Conservation (phyloP, 345 rosid species). For the Raphanus raphanistrum region DNA sequence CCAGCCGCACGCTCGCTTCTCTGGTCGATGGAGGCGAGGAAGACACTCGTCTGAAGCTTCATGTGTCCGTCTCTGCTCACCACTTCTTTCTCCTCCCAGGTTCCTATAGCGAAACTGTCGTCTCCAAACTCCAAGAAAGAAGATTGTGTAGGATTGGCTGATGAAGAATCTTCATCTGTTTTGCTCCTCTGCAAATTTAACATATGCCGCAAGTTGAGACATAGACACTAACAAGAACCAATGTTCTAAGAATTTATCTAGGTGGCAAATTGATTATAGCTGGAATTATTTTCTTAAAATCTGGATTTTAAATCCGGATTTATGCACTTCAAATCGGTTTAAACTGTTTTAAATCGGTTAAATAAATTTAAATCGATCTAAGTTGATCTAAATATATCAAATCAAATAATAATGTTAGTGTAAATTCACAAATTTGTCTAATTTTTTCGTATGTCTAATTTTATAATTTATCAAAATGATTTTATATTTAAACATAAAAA, state of each 20-base stretch:
- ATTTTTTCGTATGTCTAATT: background rate
- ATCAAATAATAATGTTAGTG: background rate
- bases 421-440: background rate
- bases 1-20: conserved; percentile 72
- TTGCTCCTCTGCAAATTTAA: conserved; percentile 43
- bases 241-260: background rate
- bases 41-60: conserved; percentile 58
- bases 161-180: conserved; percentile 45
- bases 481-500: too few relatives aligned
- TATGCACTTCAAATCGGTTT: background rate
- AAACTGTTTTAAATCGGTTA: background rate
- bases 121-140: conserved; percentile 62
- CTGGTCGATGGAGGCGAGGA: conserved; percentile 73
- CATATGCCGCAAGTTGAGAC: background rate
- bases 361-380: background rate
- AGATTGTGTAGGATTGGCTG: conserved; percentile 37
- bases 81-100: conserved; percentile 66
- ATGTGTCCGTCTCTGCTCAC: conserved; percentile 58
- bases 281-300: background rate
- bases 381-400: background rate
- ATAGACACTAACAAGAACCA: background rate
- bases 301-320: too few relatives aligned
- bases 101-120: conserved; percentile 56
- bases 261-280: background rate
- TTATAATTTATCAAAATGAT: background rate